Base-by-base conservation (phyloP, 768 basidiomycete species). In the Rhizopogon roseolus region DNA sequence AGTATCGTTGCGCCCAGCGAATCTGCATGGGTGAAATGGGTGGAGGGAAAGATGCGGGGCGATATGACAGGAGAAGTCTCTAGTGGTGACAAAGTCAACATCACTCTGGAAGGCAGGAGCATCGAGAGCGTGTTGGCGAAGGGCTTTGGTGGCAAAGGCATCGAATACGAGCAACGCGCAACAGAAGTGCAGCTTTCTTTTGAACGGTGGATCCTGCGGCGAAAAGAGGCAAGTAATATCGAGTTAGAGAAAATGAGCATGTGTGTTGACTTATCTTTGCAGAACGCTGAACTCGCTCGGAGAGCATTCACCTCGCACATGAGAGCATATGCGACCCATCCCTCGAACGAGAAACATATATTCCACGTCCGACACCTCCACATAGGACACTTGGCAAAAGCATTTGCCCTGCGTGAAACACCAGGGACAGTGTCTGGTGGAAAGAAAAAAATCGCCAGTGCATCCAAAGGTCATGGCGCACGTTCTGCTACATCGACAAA, bases 291-390 rank as follows among this genome's bases (percentile, higher is more conserved):
- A 13, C 66, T 86, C 14, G 93, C 97, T 16, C 82, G 91, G 28
- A 87, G 80, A 61, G 97, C 94, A 0, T 99, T 88, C 73, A 76
- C 84, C 36, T 97, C 96, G 0, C 93, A 96, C 68, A 85, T 98
- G 75, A 82, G 96, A 51, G 97, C 97, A 0, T 99, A 98, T 69
- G 88, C 97, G 29, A 99, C 97, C 0, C 97, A 99, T 71, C 95
- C 97, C 0, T 81, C 89, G 14, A 85, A 86, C 56, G 97, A 98
- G 69, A 99, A 98, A 64, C 86, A 93, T 59, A 91, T 98, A 50
- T 99, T 99, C 76, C 95, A 98, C 69, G 85, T 98, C 55, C 88
- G 89, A 14, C 84, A 96, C 65, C 78, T 98, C 8, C 97, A 99
- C 65, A 80, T 97, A 41, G 97, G 97, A 1, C 97, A 99, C 73